These are phyloP conservation scores for Penicillium psychrosexuale DNA, from an alignment of 2,329 filamentous ascomycete genomes.

Conservation along the genomic window DNA sequence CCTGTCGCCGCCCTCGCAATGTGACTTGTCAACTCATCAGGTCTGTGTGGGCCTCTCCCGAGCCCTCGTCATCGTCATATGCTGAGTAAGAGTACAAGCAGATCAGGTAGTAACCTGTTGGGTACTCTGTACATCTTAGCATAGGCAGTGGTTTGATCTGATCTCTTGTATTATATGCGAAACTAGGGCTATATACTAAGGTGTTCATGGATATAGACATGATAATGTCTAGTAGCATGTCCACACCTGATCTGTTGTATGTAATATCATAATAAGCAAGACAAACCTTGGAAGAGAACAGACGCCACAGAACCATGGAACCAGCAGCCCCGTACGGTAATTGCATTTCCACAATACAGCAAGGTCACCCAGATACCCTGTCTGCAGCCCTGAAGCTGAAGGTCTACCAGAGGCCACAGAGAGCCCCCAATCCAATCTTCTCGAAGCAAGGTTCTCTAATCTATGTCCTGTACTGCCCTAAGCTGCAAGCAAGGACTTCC, in stretches of 20 bases:
- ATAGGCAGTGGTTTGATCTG: background rate
- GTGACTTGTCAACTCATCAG: conserved; percentile 27
- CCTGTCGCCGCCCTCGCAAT: conserved; percentile 24
- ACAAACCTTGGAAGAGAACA: background rate
- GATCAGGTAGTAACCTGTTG: conserved; percentile 1
- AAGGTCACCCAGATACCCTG: background rate
- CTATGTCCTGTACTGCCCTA: conserved; percentile 2
- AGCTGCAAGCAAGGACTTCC: conserved; percentile 10
- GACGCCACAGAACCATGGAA: background rate
- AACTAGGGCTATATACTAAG: background rate
- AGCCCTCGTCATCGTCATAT: conserved; percentile 7
- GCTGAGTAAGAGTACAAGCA: conserved; percentile 9
- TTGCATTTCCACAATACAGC: background rate
- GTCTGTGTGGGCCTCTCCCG: conserved; percentile 1
- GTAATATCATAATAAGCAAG: background rate
- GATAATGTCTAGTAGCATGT: too few species aligned
- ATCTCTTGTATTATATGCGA: background rate
- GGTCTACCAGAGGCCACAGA: background rate
- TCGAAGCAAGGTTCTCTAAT: conserved; percentile 23
- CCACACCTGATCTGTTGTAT: too few species aligned
- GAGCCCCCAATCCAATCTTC: conserved; percentile 6
- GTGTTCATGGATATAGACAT: too few species aligned
- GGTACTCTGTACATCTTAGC: background rate
- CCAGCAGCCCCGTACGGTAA: background rate
- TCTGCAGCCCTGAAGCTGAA: background rate